Conservation (phyloP, 116 monocot genomes). For the Posidonia oceanica region DNA sequence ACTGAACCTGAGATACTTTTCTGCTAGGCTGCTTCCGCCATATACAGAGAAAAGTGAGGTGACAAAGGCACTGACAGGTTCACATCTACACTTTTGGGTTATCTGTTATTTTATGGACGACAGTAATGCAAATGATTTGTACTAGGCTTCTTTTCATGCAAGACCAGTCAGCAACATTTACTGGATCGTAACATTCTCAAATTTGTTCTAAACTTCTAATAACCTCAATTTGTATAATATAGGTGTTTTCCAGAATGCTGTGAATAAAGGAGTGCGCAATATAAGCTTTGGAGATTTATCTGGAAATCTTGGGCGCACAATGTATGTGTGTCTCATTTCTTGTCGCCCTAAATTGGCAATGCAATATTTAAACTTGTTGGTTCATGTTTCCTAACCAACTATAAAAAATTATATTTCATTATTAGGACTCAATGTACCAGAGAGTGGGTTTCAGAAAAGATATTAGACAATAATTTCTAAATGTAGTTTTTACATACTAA, state of each 20-base stretch:
- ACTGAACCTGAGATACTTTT: background rate
- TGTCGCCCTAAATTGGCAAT: background rate
- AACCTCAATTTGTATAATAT: slow-evolving; percentile 18
- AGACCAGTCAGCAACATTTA: background rate
- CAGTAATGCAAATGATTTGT: background rate
- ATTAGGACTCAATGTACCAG: too few relatives aligned
- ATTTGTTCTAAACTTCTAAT: background rate
- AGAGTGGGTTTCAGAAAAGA: too few relatives aligned
- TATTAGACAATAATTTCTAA: too few relatives aligned
- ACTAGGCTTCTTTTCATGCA: background rate
- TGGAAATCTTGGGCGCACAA: slow-evolving; percentile 89
- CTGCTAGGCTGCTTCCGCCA: slow-evolving; percentile 71
- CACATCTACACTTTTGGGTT: slow-evolving; percentile 2
- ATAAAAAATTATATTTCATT: too few relatives aligned
- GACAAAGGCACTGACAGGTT: slow-evolving; percentile 91
- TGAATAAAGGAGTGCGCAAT: slow-evolving; percentile 75
- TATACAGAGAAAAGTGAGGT: slow-evolving; percentile 86
- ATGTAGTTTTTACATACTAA: too few relatives aligned
- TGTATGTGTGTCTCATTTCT: slow-evolving; percentile 39
- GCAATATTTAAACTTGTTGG: too few relatives aligned
- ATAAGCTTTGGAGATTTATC: slow-evolving; percentile 97
- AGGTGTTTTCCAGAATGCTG: slow-evolving; percentile 96
- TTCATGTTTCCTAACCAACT: too few relatives aligned
- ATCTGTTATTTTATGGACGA: background rate
- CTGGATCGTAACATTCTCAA: background rate